Evolutionary conservation across 257 asterid genomes (phyloP).

Genomic region (Schizonepeta tenuifolia): DNA sequence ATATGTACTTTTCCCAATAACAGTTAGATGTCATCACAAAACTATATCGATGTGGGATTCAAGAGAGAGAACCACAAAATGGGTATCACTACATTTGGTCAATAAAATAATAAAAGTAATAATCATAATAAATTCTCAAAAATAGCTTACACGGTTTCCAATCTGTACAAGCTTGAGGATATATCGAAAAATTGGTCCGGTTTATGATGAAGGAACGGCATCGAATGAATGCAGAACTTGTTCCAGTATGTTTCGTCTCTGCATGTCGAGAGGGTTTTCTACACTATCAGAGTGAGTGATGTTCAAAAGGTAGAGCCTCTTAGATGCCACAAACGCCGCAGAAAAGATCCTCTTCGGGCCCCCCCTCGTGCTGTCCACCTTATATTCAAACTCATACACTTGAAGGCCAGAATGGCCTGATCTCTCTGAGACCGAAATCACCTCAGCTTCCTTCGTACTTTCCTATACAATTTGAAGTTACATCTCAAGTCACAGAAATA

Average conservation of each 20-base stretch:
- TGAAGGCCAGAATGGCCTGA: constrained; percentile 58
- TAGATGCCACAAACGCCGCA: constrained; percentile 84
- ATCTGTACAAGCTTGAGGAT: constrained; percentile 19
- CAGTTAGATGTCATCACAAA: too few relatives aligned
- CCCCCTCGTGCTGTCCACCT: constrained; percentile 86
- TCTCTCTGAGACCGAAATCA: constrained; percentile 79
- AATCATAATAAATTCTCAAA: background rate
- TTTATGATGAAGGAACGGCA: constrained; percentile 48
- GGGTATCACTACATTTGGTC: too few relatives aligned
- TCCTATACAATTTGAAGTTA: constrained; percentile 50
- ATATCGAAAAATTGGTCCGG: constrained; percentile 13
- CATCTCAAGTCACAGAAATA: background rate
- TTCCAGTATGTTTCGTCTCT: constrained; percentile 60
- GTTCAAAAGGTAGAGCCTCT: constrained; percentile 81
- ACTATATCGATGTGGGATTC: too few relatives aligned
- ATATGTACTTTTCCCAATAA: too few relatives aligned
- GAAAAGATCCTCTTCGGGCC: constrained; percentile 88
- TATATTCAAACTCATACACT: constrained; percentile 92
- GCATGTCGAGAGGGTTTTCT: constrained; percentile 61
- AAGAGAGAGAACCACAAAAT: too few relatives aligned
- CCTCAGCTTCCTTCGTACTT: constrained; percentile 86
- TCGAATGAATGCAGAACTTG: constrained; percentile 86
- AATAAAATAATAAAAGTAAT: background rate
- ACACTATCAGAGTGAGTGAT: constrained; percentile 66
- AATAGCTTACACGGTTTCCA: constrained; percentile 29